These are phyloP conservation scores for Spiraea crenata DNA, from an alignment of 331 rosid species.

Conservation along the genomic window DNA sequence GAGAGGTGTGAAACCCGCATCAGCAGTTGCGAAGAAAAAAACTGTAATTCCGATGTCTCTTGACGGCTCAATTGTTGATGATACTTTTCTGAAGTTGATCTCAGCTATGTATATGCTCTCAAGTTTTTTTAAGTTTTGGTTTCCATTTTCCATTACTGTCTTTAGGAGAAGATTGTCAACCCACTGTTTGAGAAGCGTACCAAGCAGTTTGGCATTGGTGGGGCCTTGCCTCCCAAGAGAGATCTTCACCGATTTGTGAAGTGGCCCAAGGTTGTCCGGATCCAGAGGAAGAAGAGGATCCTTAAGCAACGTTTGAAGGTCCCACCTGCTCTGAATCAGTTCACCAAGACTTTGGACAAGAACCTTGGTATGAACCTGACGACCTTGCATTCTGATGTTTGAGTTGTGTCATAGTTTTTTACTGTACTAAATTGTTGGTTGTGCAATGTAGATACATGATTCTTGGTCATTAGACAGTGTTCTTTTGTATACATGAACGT, in stretches of 20 bases:
- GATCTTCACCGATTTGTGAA: constrained; percentile 74
- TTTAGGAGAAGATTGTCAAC: constrained; percentile 62
- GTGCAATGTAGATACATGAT: neutral
- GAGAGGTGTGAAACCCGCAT: neutral
- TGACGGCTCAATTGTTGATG: no score
- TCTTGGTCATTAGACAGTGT: neutral
- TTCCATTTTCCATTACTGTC: neutral
- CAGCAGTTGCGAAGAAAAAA: neutral
- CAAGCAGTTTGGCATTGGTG: constrained; percentile 90
- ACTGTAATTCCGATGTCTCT: neutral
- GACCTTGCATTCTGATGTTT: neutral
- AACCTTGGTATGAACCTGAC: constrained; percentile 46
- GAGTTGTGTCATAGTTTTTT: neutral
- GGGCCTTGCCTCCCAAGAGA: constrained; percentile 90
- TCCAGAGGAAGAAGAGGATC: constrained; percentile 80
- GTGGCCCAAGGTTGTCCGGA: constrained; percentile 78
- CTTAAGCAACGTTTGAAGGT: constrained; percentile 88
- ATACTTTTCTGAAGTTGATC: neutral
- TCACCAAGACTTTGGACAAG: constrained; percentile 78
- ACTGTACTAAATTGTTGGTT: neutral
- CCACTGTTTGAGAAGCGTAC: constrained; percentile 88
- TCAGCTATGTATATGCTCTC: neutral
- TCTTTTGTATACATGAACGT: neutral
- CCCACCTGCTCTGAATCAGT: constrained; percentile 76
- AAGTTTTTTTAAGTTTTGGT: neutral